Conservation (phyloP, 805 yeast species). For the Candida sithepensis region DNA sequence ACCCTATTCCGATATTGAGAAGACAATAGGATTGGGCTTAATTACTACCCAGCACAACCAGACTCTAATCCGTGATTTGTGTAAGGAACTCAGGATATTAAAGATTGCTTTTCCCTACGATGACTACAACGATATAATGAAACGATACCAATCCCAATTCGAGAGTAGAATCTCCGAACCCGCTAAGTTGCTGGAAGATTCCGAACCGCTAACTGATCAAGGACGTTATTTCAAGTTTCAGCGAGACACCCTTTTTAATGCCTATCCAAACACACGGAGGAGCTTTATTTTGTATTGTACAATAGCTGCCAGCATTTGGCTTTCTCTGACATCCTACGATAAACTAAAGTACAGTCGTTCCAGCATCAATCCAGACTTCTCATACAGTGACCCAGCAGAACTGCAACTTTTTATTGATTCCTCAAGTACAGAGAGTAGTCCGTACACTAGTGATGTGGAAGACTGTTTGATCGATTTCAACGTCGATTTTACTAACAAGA, state of each 20-base stretch:
- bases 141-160: conserved; percentile 8
- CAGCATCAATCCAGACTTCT: conserved; percentile 6
- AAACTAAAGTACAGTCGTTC: conserved; percentile 10
- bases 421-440: conserved; percentile 5
- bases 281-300: conserved; percentile 26
- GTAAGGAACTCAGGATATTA: conserved; percentile 6
- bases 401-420: conserved; percentile 19
- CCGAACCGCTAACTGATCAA: conserved; percentile 26
- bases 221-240: conserved; percentile 25
- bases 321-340: conserved; percentile 13
- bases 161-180: conserved; percentile 8
- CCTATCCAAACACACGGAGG: conserved; percentile 18
- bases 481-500: conserved; percentile 1
- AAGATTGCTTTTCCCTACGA: conserved; percentile 7
- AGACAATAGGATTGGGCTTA: not conserved
- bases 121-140: conserved; percentile 10
- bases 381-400: conserved; percentile 25
- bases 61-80: conserved; percentile 8
- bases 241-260: conserved; percentile 15
- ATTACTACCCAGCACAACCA: conserved; percentile 3
- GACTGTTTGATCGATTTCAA: conserved; percentile 9
- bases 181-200: conserved; percentile 16
- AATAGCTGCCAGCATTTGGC: conserved; percentile 24
- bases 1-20: not conserved
- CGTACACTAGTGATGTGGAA: conserved; percentile 5